phyloP scores from a whole-genome alignment of 1,284 basidiomycete species.

The Sphagnurus paluster region DNA sequence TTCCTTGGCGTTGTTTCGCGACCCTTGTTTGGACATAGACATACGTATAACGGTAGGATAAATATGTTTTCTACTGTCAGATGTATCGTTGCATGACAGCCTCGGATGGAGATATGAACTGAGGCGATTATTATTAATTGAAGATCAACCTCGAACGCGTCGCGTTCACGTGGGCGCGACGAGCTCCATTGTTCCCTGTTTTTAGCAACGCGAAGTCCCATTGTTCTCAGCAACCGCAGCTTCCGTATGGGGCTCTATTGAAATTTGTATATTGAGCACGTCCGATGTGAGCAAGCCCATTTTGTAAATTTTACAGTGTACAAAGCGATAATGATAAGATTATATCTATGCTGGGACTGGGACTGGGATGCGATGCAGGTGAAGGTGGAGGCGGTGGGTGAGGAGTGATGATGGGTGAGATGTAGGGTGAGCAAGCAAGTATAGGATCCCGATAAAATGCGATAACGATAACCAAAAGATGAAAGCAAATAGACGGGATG shows the following conservation, averaged over 20 bases:
- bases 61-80: no score
- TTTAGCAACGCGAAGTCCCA: background rate
- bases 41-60: background rate
- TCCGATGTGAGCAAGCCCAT: no score
- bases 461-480: conserved; percentile 20
- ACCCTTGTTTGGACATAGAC: background rate
- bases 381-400: no score
- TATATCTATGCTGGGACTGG: conserved; percentile 11
- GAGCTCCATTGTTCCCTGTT: conserved; percentile 2
- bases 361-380: no score
- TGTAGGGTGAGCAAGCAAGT: background rate
- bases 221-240: no score
- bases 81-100: no score
- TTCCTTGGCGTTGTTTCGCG: background rate
- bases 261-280: conserved; percentile 1
- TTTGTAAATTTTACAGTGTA: conserved; percentile 12
- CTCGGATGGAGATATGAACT: no score
- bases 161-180: no score
- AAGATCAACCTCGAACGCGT: no score
- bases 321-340: conserved; percentile 17
- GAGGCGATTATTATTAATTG: no score
- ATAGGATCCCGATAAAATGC: conserved; percentile 17
- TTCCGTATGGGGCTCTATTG: no score
- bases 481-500: conserved; percentile 14
- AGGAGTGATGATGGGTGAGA: background rate